Evolutionary conservation across 257 asterid genomes (phyloP).

Genomic region (Capsicum chinense): DNA sequence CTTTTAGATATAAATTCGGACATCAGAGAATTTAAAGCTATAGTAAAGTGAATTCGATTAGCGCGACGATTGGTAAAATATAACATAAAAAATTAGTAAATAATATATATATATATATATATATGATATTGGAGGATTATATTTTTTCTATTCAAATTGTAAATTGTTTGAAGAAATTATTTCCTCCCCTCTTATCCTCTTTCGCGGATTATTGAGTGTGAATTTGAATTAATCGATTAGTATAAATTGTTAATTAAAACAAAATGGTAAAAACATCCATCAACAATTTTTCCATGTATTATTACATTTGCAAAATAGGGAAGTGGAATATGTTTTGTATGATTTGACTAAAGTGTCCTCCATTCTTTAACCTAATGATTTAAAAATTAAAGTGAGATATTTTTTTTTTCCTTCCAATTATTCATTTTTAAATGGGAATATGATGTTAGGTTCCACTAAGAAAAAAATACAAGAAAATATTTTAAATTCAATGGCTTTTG

Average conservation of each 20-base stretch:
- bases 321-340: background rate
- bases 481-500: background rate
- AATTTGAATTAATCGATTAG: background rate
- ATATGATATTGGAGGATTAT: no score
- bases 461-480: background rate
- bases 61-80: no score
- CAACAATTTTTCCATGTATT: background rate
- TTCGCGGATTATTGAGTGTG: background rate
- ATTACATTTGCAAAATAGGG: background rate
- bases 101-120: no score
- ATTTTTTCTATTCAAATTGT: no score
- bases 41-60: no score
- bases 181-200: background rate
- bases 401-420: background rate
- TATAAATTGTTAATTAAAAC: background rate
- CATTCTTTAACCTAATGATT: background rate
- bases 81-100: no score
- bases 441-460: slow-evolving; percentile 27
- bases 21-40: no score
- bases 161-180: no score
- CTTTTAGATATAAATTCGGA: no score
- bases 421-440: slow-evolving; percentile 29
- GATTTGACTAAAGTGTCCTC: slow-evolving; percentile 7
- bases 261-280: background rate
- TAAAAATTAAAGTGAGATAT: background rate